These are phyloP conservation scores for Camellia lanceoleosa DNA, from an alignment of 148 eudicot genomes.

Conservation along the genomic window DNA sequence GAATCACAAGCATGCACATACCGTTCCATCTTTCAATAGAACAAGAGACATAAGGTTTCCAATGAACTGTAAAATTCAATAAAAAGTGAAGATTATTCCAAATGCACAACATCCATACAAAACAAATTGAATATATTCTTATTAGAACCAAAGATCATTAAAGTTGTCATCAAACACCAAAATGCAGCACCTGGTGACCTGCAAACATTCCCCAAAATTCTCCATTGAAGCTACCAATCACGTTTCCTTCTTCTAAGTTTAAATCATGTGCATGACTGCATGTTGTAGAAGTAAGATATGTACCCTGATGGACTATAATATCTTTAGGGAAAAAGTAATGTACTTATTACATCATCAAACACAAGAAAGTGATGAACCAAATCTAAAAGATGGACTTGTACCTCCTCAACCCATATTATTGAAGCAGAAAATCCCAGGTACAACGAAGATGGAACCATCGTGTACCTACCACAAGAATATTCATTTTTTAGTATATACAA, in stretches of 20 bases:
- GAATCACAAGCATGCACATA: slow-evolving; percentile 32
- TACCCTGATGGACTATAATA: slow-evolving; percentile 57
- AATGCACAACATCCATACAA: slow-evolving; percentile 1
- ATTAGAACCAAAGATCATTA: neutral
- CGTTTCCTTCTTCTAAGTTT: slow-evolving; percentile 75
- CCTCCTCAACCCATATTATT: slow-evolving; percentile 98
- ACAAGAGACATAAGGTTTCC: slow-evolving; percentile 83
- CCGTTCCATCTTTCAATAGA: slow-evolving; percentile 62
- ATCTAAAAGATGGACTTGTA: slow-evolving; percentile 20
- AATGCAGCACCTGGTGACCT: slow-evolving; percentile 63
- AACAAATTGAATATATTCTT: neutral
- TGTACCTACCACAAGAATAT: slow-evolving; percentile 59
- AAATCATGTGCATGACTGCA: slow-evolving; percentile 68
- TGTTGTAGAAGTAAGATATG: slow-evolving; percentile 91
- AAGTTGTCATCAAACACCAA: neutral
- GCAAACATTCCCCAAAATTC: slow-evolving; percentile 90
- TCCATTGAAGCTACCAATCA: slow-evolving; percentile 92
- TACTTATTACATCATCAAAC: neutral
- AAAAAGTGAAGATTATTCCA: neutral
- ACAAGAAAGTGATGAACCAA: neutral
- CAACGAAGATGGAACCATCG: slow-evolving; percentile 91
- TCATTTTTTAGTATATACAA: neutral
- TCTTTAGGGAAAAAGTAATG: slow-evolving; percentile 6
- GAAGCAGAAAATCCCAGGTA: slow-evolving; percentile 92
- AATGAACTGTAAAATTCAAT: slow-evolving; percentile 54